phyloP scores from a whole-genome alignment of 129 eudicot genomes.

The Chrysanthemum seticuspe region DNA sequence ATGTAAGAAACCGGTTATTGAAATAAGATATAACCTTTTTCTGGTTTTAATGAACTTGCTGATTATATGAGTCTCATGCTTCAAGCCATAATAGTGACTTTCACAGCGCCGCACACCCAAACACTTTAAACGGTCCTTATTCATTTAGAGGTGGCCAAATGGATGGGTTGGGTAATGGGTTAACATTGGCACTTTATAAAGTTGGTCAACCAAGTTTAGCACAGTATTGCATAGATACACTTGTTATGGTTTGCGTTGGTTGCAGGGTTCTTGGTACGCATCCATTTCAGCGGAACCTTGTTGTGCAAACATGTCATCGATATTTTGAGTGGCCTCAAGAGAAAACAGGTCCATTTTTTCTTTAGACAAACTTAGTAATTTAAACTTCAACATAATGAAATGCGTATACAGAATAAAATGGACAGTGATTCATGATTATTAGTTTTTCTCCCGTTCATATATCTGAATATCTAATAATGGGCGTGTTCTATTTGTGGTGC shows the following conservation, averaged over 20 bases:
- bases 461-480: neutral
- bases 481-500: constrained; percentile 15
- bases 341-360: constrained; percentile 64
- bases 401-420: too few relatives aligned
- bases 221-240: neutral
- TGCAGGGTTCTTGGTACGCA: constrained; percentile 72
- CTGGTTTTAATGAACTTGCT: neutral
- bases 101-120: neutral
- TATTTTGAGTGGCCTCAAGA: constrained; percentile 86
- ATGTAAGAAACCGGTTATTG: neutral
- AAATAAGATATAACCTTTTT: neutral
- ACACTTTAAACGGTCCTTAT: neutral
- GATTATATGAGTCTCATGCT: neutral
- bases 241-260: constrained; percentile 1
- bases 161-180: too few relatives aligned
- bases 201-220: too few relatives aligned
- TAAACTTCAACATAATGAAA: too few relatives aligned
- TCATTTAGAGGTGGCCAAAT: too few relatives aligned
- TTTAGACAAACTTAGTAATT: neutral
- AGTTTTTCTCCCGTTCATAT: neutral
- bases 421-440: neutral
- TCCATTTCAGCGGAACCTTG: constrained; percentile 48
- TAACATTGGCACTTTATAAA: too few relatives aligned
- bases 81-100: neutral
- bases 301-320: constrained; percentile 66